These are phyloP conservation scores for Climacium dendroides DNA, from an alignment of 225 moss, liverwort and hornwort genomes.

Conservation along the genomic window DNA sequence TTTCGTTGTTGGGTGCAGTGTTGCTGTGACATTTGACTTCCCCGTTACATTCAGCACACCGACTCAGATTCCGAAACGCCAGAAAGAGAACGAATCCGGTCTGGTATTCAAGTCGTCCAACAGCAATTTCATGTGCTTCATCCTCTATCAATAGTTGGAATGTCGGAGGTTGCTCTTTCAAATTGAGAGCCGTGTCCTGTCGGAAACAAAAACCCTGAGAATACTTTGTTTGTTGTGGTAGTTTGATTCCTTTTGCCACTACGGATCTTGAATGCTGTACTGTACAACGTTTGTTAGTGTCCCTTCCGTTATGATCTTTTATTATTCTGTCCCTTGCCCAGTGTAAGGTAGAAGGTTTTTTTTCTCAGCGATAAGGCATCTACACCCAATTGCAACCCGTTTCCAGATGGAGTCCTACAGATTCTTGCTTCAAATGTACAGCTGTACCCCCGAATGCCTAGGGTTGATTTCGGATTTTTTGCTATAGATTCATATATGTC, in stretches of 20 bases:
- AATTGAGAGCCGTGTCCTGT: not conserved
- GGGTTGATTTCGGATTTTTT: not conserved
- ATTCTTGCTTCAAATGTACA: not conserved
- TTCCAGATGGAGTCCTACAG: not conserved
- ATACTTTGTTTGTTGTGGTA: not conserved
- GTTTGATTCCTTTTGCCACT: not conserved
- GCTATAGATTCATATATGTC: too few species aligned
- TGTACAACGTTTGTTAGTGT: not conserved
- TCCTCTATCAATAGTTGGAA: not conserved
- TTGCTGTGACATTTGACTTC: not conserved
- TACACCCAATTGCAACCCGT: not conserved
- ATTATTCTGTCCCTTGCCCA: not conserved
- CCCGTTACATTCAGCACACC: not conserved
- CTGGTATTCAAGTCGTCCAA: not conserved
- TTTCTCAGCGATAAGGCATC: not conserved
- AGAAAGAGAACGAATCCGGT: not conserved
- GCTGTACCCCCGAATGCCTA: too few species aligned
- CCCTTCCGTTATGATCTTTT: not conserved
- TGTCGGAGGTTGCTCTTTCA: not conserved
- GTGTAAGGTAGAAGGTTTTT: not conserved
- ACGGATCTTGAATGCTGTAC: not conserved
- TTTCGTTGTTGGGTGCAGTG: not conserved
- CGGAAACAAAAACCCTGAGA: not conserved
- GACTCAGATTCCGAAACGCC: not conserved
- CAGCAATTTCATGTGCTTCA: not conserved